Base-by-base conservation (phyloP, 495 filamentous ascomycete genomes). In the Schizothecium vesticola region DNA sequence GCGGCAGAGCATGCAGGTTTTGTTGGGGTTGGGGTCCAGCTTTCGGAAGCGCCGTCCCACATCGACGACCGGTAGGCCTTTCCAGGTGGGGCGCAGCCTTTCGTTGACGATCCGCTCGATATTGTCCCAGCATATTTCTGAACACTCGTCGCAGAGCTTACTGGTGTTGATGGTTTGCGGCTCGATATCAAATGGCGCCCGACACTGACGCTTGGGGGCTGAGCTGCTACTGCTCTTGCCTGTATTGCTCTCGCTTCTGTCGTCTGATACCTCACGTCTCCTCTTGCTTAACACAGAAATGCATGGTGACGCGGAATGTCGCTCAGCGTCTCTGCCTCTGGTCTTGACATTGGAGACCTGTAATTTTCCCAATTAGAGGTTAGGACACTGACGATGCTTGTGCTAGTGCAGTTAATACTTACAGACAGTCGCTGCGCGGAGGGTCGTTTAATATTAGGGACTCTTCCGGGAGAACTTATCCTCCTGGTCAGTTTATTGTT, bases 11-110 rank as follows among this genome's bases (percentile, higher is more conserved):
- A 57, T 65, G 26, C 68, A 70, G 64, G 57, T 57, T 16, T 29
- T 70, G 59, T 56, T 43, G 64, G 64, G 68, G 59, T 56, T 43
- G 64, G 64, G 68, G 51, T 55, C 36, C 12, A 67, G 36, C 57
- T 67, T 70, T 67, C 68, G 68, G 65, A 57, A 70, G 31, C 68
- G 68, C 36, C 61, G 58, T 43, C 68, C 68, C 26, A 70, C 68
- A 31, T 67, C 64, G 64, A 57, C 68, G 64, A 70, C 43, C 31
- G 31, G 59, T 36, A 31, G 56, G 3, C 64, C 64, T 59, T 23
- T 43, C 64, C 64, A 66, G 10, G 56, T 66, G 56, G 60, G n/a
- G 43, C 63, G 63, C 43, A 65, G 63, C 36, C 25, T 57, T 65
- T 65, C 63, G 21, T 65, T 65, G 22, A 56, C 63, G 36, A 65